These are phyloP conservation scores for Fraxinus nigra DNA, from an alignment of 305 asterid species.

Conservation along the genomic window DNA sequence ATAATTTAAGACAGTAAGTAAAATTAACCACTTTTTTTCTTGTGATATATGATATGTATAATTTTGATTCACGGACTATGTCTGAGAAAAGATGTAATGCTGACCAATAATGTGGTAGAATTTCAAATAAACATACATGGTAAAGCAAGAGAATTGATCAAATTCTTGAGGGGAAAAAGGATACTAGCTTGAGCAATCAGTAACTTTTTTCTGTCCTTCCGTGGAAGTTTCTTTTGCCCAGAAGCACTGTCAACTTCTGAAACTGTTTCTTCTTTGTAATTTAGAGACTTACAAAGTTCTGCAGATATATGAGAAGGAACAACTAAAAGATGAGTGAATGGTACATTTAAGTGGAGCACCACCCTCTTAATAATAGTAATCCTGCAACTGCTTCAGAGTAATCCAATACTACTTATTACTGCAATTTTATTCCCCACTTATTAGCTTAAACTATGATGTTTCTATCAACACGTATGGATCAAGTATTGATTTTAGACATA, in stretches of 20 bases:
- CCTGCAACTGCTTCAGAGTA: not conserved
- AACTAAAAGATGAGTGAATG: not conserved
- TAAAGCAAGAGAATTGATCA: slow-evolving; percentile 11
- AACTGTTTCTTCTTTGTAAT: slow-evolving; percentile 34
- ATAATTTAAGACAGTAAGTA: not conserved
- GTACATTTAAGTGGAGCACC: slow-evolving; percentile 9
- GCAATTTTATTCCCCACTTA: slow-evolving; percentile 2
- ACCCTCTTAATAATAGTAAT: slow-evolving; percentile 4
- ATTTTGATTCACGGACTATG: slow-evolving; percentile 4
- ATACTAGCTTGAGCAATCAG: slow-evolving; percentile 57
- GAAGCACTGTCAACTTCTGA: slow-evolving; percentile 46
- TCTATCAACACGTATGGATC: slow-evolving; percentile 8
- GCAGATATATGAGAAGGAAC: slow-evolving; percentile 33
- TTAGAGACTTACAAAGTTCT: slow-evolving; percentile 64
- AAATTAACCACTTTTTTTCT: slow-evolving; percentile 3
- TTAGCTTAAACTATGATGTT: not conserved
- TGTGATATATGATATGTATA: not conserved
- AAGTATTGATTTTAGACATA: not conserved
- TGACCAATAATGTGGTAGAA: not conserved
- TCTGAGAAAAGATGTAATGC: not conserved
- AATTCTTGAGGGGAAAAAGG: slow-evolving; percentile 40
- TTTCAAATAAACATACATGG: slow-evolving; percentile 5
- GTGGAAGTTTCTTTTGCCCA: slow-evolving; percentile 59
- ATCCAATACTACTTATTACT: not conserved
- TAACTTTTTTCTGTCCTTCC: slow-evolving; percentile 71